phyloP scores from a whole-genome alignment of 352 stramenopile genomes.

The Globisporangium alternatum region DNA sequence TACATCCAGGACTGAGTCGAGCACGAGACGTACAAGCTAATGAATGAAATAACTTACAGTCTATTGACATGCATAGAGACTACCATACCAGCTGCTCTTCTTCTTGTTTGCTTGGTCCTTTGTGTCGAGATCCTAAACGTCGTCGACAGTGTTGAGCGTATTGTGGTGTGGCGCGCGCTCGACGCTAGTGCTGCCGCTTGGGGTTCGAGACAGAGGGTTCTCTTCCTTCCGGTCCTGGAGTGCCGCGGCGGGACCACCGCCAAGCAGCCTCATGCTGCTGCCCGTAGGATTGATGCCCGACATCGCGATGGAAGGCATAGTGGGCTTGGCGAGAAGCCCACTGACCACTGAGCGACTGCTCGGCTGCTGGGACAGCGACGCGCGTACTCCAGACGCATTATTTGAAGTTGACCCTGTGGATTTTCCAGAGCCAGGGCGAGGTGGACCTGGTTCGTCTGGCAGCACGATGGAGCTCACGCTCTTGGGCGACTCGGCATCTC shows the following conservation, averaged over 20 bases:
- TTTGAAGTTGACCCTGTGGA: neutral
- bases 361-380: conserved; percentile 14
- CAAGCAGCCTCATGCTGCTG: neutral
- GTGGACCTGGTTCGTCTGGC: neutral
- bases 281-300: neutral
- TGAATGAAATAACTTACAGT: conserved; percentile 6
- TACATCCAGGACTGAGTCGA: conserved; percentile 62
- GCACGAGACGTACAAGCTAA: neutral
- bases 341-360: conserved; percentile 3
- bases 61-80: neutral
- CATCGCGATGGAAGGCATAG: neutral
- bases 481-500: conserved; percentile 17
- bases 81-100: neutral
- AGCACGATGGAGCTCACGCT: conserved; percentile 16
- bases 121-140: conserved; percentile 3
- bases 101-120: neutral
- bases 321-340: neutral
- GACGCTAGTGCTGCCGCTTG: neutral
- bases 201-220: neutral
- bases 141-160: conserved; percentile 13
- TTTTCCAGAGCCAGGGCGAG: neutral
- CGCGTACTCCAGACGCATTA: conserved; percentile 1
- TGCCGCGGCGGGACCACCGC: too few species aligned
- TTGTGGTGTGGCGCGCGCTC: conserved; percentile 5
- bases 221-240: conserved; percentile 4